A percentile compares a stretch with the other conserved stretches of the same genome.
Conservation (phyloP, 495 filamentous ascomycete species). For the Jackrogersella multiformis region DNA sequence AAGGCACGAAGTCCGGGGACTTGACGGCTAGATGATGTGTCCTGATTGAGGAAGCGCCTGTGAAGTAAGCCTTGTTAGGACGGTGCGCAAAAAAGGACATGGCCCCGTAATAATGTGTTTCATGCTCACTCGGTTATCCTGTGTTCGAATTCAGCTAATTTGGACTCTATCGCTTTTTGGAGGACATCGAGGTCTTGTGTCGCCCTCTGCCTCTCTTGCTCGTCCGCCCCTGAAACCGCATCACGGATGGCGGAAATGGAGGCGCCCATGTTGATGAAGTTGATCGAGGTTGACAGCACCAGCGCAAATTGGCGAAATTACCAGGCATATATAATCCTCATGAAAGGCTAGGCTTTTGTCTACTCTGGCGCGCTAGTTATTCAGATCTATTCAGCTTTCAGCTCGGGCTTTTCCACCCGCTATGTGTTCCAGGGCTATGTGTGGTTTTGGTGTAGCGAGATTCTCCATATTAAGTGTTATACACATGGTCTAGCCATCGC, state of each 20-base stretch:
- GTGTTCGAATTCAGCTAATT: not conserved
- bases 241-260: not conserved
- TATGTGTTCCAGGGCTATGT: not conserved
- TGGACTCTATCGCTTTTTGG: not conserved
- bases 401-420: not conserved
- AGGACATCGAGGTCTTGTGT: not conserved
- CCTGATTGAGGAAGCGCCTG: not conserved
- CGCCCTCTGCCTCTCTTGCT: not conserved
- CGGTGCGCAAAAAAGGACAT: no score
- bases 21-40: not conserved
- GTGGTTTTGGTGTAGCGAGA: not conserved
- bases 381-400: not conserved
- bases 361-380: no score
- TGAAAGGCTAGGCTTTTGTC: no score
- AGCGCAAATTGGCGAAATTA: no score
- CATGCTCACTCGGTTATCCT: not conserved
- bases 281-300: no score
- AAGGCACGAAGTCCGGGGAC: not conserved
- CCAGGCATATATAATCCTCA: no score
- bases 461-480: not conserved
- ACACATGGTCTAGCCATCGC: not conserved
- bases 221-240: not conserved
- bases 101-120: no score
- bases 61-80: not conserved
- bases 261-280: not conserved